Evolutionary conservation across 768 basidiomycete genomes (phyloP), one percentile per base, ranked within the genome.

Genomic region (Podaxis sp.): DNA sequence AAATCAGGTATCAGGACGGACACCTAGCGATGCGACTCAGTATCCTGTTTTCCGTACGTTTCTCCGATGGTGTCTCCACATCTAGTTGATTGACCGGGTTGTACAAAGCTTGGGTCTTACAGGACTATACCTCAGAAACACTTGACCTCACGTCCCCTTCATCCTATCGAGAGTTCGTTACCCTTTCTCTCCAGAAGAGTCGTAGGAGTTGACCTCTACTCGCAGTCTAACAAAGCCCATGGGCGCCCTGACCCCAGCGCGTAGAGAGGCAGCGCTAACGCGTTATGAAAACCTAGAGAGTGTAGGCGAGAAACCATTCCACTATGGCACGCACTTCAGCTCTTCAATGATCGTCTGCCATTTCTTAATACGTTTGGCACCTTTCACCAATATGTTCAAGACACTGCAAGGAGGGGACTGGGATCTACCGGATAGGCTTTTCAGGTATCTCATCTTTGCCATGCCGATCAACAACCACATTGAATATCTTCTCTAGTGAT

Each of bases 281-380:
- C 83, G 93, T 44, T 95, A 95, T 65, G 72, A 74, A 35, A 91
- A 88, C 63, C 78, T 95, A 10, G 73, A 86, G 66, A 86, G 91
- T 62, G 89, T 96, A 1, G 89, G 74, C 6, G 95, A 98, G 73
- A 82, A 84, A 37, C 95, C 95, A 0, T 96, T 96, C 72, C 91
- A 93, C 68, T 94, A 93, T 63, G 91, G 95, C 46, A 97, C 95
- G 0, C 95, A 98, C 70, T 98, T 95, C 68, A 93, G 91, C 69
- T 95, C 93, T 9, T 95, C 93, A 2, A 97, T 97, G 95, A 96
- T 94, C 61, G 91, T 95, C 48, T 95, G 93, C 75, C 94, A 96
- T 65, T 97, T 91, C 75, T 74, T 96, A 66, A 95, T 98, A 57
- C 82, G 95, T 21, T 75, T 95, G 66, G 86, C 89, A 13, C 95